Base-by-base conservation (phyloP, 1,284 basidiomycete species). In the Cerioporus squamosus region DNA sequence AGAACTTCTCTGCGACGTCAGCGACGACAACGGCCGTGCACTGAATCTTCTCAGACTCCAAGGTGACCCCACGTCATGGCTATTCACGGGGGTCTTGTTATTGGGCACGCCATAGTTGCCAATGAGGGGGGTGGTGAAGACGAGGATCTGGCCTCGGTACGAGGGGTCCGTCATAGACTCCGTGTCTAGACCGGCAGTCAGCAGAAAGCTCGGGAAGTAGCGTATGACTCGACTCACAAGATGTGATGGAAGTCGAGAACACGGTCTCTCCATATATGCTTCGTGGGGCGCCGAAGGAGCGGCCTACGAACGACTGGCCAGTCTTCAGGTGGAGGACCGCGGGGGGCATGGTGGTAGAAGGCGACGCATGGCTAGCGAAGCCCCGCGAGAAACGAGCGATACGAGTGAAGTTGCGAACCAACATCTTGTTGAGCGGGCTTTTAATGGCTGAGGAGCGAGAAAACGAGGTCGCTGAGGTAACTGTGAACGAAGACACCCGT, bases 111-210 rank as follows among this genome's bases (percentile, higher is more conserved):
- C 97, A 72, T 99, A 99, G 76, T 99, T 99, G 50, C 97, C 97
- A 66, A 99, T 98, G 75, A 99, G 86, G 23, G 97, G 97, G 5
- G 96, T 93, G 26, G 97, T 99, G 79, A 99, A 99, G 59, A 98
- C 95, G 61, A 99, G 86, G 68, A 99, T 95, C 78, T 99, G 97
- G 53, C 95, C 93, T 38, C 94, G 93, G 78, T 99, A 99, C 9
- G 97, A 99, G 6, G 97, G 97, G 74, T 99, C 97, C 46, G 97
- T 99, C 94, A 99, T 97, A 15, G 95, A 98, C 78, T 99, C 97
- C 55, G 96, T 98, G 77, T 99, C 93, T 95, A 66, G 53, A 53
- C 56, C 2, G 42, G 38, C 24, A 51, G 66, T 48, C 68, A 60
- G 45, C 52, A 53, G 58, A 36, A n/a, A 42, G 1, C 10, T 15